Conservation (phyloP, 352 stramenopile genomes). For the Globisporangium radiosum region DNA sequence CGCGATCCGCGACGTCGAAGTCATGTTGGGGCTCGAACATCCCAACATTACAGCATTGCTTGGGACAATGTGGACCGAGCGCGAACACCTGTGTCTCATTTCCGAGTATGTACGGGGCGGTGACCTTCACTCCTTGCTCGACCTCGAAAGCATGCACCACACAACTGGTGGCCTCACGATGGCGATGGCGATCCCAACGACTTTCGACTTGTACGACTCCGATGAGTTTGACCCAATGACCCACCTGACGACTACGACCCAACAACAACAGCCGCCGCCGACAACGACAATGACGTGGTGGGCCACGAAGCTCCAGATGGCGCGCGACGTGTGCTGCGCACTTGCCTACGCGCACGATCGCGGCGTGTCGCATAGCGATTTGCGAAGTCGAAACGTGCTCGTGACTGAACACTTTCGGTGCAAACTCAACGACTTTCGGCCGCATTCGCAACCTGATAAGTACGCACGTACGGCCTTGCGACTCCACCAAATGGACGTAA, state of each 20-base stretch:
- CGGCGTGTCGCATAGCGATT: constrained; percentile 46
- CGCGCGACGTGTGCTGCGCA: constrained; percentile 44
- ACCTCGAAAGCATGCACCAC: constrained; percentile 35
- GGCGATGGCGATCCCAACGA: background rate
- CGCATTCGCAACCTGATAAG: constrained; percentile 24
- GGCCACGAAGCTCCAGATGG: constrained; percentile 45
- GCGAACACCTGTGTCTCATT: constrained; percentile 58
- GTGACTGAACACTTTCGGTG: constrained; percentile 42
- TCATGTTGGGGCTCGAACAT: constrained; percentile 50
- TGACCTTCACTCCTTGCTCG: constrained; percentile 49
- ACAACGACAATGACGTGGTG: constrained; percentile 23
- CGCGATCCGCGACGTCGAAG: constrained; percentile 70
- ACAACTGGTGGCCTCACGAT: constrained; percentile 4
- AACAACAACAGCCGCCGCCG: constrained; percentile 6
- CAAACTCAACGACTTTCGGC: constrained; percentile 57
- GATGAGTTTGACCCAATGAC: background rate
- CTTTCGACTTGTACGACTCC: too few relatives aligned
- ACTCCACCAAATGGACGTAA: constrained; percentile 9
- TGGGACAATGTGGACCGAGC: constrained; percentile 64
- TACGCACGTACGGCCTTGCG: constrained; percentile 15
- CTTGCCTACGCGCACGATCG: constrained; percentile 48
- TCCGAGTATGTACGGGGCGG: constrained; percentile 59
- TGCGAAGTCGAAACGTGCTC: constrained; percentile 68
- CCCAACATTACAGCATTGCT: constrained; percentile 61
- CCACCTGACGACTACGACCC: constrained; percentile 6